These are phyloP conservation scores for Scedosporium apiospermum DNA, from an alignment of 2,329 filamentous ascomycete species.

Conservation along the genomic window DNA sequence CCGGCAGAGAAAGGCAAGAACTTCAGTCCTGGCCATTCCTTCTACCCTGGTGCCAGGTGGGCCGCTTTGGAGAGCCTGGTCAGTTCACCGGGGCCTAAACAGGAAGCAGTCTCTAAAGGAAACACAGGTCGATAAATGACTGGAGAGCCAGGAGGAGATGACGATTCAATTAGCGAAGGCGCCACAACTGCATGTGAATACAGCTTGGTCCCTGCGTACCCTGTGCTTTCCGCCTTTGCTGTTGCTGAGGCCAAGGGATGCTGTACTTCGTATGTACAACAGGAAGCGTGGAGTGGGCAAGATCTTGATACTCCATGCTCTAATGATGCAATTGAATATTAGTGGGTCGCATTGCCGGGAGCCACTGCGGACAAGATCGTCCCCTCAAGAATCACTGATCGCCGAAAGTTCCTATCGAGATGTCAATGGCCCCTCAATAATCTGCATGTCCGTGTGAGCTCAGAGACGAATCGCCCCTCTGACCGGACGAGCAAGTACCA, in stretches of 20 bases:
- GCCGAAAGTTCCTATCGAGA: background rate
- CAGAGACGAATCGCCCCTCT: background rate
- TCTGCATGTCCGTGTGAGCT: background rate
- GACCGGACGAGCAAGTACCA: too few relatives aligned
- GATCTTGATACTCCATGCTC: background rate
- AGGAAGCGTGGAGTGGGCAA: background rate
- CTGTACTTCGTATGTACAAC: background rate
- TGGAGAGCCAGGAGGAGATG: background rate
- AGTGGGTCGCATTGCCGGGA: background rate
- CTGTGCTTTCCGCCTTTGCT: background rate
- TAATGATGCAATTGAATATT: background rate
- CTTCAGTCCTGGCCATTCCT: background rate
- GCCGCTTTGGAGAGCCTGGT: background rate
- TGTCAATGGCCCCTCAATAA: background rate
- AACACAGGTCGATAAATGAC: background rate
- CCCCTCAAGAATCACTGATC: constrained; percentile 1
- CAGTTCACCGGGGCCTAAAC: background rate
- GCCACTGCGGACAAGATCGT: background rate
- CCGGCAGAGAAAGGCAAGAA: too few relatives aligned
- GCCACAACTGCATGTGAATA: background rate
- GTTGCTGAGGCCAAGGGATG: background rate
- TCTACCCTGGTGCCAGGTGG: background rate
- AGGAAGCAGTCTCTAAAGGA: too few relatives aligned
- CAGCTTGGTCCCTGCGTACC: background rate
- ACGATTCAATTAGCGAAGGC: background rate